Evolutionary conservation across 164 flowering plant genomes (phyloP), one percentile per base, ranked within the genome.

Genomic region (Platanus orientalis): DNA sequence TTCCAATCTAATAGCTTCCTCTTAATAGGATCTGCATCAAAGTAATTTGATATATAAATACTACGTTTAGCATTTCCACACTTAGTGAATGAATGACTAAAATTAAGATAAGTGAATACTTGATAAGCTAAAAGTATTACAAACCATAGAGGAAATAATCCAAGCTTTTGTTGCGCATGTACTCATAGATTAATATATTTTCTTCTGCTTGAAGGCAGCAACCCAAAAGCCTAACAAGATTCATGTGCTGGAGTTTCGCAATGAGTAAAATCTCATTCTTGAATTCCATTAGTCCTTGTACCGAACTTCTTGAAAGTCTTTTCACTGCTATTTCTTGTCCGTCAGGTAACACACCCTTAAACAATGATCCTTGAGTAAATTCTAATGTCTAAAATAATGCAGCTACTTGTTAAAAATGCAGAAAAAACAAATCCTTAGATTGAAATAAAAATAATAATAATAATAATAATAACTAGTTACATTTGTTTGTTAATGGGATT

Each of bases 1-100:
- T n/a, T n/a, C n/a, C n/a, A n/a, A n/a, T n/a, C n/a, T n/a, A n/a
- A n/a, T n/a, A n/a, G n/a, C n/a, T 34, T n/a, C n/a, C n/a, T n/a
- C n/a, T n/a, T n/a, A n/a, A n/a, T n/a, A n/a, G n/a, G 73, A 40
- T 77, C 80, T 77, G 12, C 3, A 9, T 9, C 16, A 14, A 42
- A 9, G 47, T 10, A 42, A 10, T 14, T 9, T 9, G 12, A 53
- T 67, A 76, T 17, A 13, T 5, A 25, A 36, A 27, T 36, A 36
- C 1, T 20, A 3, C 49, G 26, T 29, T 49, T 48, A 49, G 7
- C 17, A 7, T 47, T 61, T n/a, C 16, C 17, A 42, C 12, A 9
- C 30, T 16, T 19, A 3, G 23, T 7, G 32, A 5, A 49, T 0
- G 12, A 29, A 30, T 3, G 12, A n/a, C 14, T 29, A 54, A n/a